A percentile compares a stretch with the other conserved stretches of the same genome.
These are phyloP conservation scores for Leishmania guyanensis DNA, from an alignment of 208 protist genomes.

Conservation along the genomic window DNA sequence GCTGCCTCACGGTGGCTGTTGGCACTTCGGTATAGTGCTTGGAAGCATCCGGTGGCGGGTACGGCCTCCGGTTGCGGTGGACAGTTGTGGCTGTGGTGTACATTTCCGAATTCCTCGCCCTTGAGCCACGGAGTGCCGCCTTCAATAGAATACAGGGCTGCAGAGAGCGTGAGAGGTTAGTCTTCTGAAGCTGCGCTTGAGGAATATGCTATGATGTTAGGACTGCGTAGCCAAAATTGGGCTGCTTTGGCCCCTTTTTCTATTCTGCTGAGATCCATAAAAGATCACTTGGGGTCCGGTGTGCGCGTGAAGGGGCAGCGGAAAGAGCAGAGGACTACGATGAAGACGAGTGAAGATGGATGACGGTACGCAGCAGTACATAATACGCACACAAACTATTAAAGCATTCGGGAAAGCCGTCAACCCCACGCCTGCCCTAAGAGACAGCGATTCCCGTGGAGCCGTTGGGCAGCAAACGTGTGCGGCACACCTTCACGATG, in stretches of 20 bases:
- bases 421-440: background rate
- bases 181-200: background rate
- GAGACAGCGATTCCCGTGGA: background rate
- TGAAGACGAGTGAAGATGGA: background rate
- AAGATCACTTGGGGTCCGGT: background rate
- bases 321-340: background rate
- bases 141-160: background rate
- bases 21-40: conserved; percentile 76
- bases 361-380: background rate
- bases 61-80: conserved; percentile 42
- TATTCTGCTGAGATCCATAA: background rate
- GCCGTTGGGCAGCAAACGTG: background rate
- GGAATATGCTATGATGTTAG: background rate
- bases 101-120: conserved; percentile 10
- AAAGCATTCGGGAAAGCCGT: no score
- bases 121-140: background rate
- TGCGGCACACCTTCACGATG: background rate
- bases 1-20: conserved; percentile 29
- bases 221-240: background rate
- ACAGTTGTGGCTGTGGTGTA: conserved; percentile 18
- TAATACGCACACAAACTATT: background rate
- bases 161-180: background rate
- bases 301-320: background rate
- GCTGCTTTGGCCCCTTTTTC: no score
- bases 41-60: conserved; percentile 73